Conservation (phyloP, 2,329 filamentous ascomycete species). For the Hypoxylon sp. region DNA sequence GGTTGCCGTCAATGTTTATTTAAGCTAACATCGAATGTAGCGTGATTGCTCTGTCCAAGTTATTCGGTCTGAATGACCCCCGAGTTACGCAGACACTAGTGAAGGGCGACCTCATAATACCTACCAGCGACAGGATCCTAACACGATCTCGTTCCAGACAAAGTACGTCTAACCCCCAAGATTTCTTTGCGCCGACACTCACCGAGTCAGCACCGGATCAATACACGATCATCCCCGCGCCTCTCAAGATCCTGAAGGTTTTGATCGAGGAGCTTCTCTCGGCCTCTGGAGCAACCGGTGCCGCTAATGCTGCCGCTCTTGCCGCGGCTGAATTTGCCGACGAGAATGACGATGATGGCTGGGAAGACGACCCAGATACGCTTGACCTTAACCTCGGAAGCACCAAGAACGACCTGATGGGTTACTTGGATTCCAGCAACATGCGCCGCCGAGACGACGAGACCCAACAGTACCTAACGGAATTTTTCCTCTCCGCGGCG, state of each 20-base stretch:
- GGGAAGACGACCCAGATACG: constrained; percentile 84
- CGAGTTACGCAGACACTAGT: constrained; percentile 82
- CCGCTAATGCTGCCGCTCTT: constrained; percentile 69
- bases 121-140: constrained; percentile 84
- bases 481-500: constrained; percentile 76
- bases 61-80: constrained; percentile 86
- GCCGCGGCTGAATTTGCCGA: constrained; percentile 64
- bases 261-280: constrained; percentile 90
- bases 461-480: constrained; percentile 82
- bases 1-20: not conserved
- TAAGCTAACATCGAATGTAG: constrained; percentile 57
- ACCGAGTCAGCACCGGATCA: constrained; percentile 76
- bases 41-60: constrained; percentile 89
- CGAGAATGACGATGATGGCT: constrained; percentile 80
- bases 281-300: constrained; percentile 71
- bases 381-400: constrained; percentile 77
- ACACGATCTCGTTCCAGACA: constrained; percentile 89
- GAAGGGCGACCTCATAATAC: constrained; percentile 89
- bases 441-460: constrained; percentile 83
- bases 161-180: constrained; percentile 60
- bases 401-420: constrained; percentile 82
- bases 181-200: constrained; percentile 41
- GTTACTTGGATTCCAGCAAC: constrained; percentile 68
- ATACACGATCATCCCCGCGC: constrained; percentile 86
- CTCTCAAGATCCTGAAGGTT: constrained; percentile 95